Evolutionary conservation across 1,139 yeast genomes (phyloP), one percentile per base, ranked within the genome.

Genomic region (Debaryomycetaceae sp.): DNA sequence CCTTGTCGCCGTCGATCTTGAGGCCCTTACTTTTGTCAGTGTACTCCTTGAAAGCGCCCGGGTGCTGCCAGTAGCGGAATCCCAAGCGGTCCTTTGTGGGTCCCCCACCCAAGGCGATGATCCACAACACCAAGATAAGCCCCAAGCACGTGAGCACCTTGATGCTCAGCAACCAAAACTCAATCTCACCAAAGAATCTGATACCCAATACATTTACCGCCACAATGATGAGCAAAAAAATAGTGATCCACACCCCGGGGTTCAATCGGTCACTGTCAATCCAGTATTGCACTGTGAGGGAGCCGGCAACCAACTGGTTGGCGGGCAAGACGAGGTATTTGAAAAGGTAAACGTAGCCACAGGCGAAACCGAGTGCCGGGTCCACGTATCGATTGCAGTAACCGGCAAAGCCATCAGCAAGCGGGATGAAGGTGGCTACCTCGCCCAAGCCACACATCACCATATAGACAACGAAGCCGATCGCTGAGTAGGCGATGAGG

Each of bases 371-470:
- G 31, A 81, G 63, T 4, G 85, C 74, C 22, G 78, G 81, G 44
- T 80, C 86, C 35, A 74, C 76, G 45, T 78, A 81, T 39, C 88
- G 63, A 32, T 75, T 67, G 35, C 83, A 76, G 49, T 79, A 81
- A 43, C 83, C 80, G 18, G 85, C 75, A 52, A 79, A 80, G 19
- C 86, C 86, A 48, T 78, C 82, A 11, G 75, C 66, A 44, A 80
- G 60, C 13, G 88, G 88, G 34, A 78, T 65, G 45, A 71, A 78
- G 11, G 86, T 67, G n/a, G 86, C 83, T 61, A 82, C 75, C 56
- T 81, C 91, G 29, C 89, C 88, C 32, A 82, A 61, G 11, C 78
- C 79, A 41, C 78, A 63, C 84, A 81, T 78, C 28, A 79, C 83
- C 61, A 75, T 67, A 46, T 67, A 81, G 19, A 80, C 88, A 32